Evolutionary conservation across 2,329 filamentous ascomycete genomes (phyloP).

Genomic region (Elsinoe arachidis): DNA sequence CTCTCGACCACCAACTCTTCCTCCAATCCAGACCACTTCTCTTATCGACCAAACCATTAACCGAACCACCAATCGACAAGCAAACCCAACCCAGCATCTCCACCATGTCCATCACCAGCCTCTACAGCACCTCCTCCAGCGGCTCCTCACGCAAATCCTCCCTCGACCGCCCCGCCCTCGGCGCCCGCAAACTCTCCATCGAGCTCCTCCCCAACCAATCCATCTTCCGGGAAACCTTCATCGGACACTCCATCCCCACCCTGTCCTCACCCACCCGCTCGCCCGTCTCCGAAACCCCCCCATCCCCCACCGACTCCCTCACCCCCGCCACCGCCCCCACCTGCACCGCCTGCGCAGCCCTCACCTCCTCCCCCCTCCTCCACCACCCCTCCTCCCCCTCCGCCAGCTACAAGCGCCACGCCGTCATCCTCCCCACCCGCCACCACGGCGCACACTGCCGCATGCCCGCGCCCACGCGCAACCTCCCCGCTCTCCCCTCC

Average conservation of each 20-base stretch:
- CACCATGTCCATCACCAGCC: slow-evolving; percentile 9
- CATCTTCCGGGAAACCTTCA: slow-evolving; percentile 12
- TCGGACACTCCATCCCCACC: background rate
- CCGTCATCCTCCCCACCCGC: slow-evolving; percentile 10
- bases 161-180: background rate
- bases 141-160: slow-evolving; percentile 4
- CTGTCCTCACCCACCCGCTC: background rate
- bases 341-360: slow-evolving; percentile 9
- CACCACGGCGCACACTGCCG: slow-evolving; percentile 12
- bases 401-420: slow-evolving; percentile 8
- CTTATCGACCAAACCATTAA: background rate
- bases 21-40: background rate
- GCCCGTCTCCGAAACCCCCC: background rate
- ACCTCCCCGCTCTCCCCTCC: background rate
- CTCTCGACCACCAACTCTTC: background rate
- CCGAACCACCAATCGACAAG: slow-evolving; percentile 3
- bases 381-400: background rate
- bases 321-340: background rate
- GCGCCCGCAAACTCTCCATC: slow-evolving; percentile 8
- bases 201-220: slow-evolving; percentile 12
- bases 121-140: background rate
- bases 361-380: slow-evolving; percentile 2
- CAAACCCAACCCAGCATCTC: background rate
- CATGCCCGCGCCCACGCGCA: background rate
- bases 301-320: background rate